These are phyloP conservation scores for Fistulifera solaris DNA, from an alignment of 108 stramenopile genomes.

Conservation along the genomic window DNA sequence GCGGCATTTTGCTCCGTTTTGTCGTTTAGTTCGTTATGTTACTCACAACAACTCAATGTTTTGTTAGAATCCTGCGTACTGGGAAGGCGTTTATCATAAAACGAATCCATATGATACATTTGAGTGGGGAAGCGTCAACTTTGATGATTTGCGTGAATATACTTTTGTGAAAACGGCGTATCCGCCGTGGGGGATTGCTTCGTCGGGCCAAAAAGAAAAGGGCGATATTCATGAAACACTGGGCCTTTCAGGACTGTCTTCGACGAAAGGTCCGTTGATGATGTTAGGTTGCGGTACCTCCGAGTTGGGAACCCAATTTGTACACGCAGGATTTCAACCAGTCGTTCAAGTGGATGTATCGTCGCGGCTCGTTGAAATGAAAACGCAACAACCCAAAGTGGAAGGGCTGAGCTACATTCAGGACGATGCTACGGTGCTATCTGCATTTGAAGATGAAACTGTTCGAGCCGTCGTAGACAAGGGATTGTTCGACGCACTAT, in stretches of 20 bases:
- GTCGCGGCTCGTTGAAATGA: slow-evolving; percentile 48
- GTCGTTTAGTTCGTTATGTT: neutral
- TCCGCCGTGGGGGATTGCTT: neutral
- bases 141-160: slow-evolving; percentile 25
- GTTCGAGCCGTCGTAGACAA: slow-evolving; percentile 71
- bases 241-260: slow-evolving; percentile 12
- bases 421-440: slow-evolving; percentile 64
- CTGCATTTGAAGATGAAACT: slow-evolving; percentile 41
- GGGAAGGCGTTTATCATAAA: slow-evolving; percentile 6
- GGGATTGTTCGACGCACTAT: slow-evolving; percentile 70
- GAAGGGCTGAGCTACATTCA: slow-evolving; percentile 36
- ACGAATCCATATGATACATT: slow-evolving; percentile 37
- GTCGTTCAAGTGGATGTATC: slow-evolving; percentile 62
- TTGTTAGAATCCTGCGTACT: slow-evolving; percentile 1
- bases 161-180: slow-evolving; percentile 8
- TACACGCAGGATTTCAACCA: slow-evolving; percentile 28
- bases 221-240: slow-evolving; percentile 39
- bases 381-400: slow-evolving; percentile 21
- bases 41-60: neutral
- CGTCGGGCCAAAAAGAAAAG: slow-evolving; percentile 1
- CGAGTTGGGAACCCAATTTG: slow-evolving; percentile 62
- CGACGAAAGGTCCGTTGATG: slow-evolving; percentile 41
- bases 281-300: slow-evolving; percentile 76
- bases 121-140: slow-evolving; percentile 68
- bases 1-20: neutral